phyloP scores from a whole-genome alignment of 2,329 filamentous ascomycete species.

The Neofusicoccum parvum region DNA sequence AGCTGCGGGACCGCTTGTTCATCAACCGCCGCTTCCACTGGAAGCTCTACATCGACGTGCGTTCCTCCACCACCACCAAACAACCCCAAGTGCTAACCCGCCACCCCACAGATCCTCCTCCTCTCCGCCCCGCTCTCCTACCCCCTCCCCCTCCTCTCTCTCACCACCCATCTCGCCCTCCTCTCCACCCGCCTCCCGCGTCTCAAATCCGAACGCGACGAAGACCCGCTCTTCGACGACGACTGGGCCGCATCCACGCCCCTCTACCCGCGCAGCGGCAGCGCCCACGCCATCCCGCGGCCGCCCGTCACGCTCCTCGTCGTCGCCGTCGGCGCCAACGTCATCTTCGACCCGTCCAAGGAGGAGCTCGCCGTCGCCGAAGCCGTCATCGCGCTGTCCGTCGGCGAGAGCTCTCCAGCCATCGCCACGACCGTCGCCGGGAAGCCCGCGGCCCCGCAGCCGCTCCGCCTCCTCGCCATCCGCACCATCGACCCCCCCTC shows the following conservation, averaged over 20 bases:
- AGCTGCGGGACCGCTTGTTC: constrained; percentile 68
- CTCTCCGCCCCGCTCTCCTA: constrained; percentile 93
- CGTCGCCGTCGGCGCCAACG: constrained; percentile 80
- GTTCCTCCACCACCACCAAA: constrained; percentile 37
- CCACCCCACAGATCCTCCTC: constrained; percentile 71
- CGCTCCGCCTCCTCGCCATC: constrained; percentile 45
- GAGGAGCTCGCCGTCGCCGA: constrained; percentile 95
- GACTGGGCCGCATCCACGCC: constrained; percentile 87
- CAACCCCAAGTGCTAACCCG: not conserved
- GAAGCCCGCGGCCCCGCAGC: not conserved
- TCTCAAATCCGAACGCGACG: constrained; percentile 85
- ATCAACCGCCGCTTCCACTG: constrained; percentile 95
- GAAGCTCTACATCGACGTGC: constrained; percentile 91
- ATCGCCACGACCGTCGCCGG: constrained; percentile 26
- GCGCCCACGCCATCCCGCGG: constrained; percentile 43
- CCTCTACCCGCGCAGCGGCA: constrained; percentile 65
- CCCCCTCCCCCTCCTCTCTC: constrained; percentile 85
- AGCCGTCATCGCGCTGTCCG: constrained; percentile 80
- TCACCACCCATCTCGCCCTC: constrained; percentile 91
- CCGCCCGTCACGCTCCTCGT: constrained; percentile 92
- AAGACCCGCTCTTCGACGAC: constrained; percentile 97
- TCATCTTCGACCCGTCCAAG: constrained; percentile 89
- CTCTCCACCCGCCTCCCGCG: constrained; percentile 82
- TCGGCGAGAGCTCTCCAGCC: constrained; percentile 49
- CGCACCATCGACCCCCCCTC: constrained; percentile 54